Evolutionary conservation across 495 filamentous ascomycete species (phyloP), one percentile per base, ranked within the genome.

Genomic region (Arthonia radiata): DNA sequence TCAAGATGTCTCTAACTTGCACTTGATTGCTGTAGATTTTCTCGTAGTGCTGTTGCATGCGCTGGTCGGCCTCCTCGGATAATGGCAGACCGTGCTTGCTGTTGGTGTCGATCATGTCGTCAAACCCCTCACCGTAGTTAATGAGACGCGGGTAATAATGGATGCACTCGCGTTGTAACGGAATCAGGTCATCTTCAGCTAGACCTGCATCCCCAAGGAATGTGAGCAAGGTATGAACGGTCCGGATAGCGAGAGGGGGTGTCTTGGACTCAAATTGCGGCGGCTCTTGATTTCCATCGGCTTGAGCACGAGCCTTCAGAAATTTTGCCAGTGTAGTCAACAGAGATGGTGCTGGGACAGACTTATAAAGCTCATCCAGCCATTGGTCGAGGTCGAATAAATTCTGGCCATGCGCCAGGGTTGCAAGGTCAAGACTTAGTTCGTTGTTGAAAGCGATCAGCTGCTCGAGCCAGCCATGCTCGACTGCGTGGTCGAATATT

Each of bases 41-140:
- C 46, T 89, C 90, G 46, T 90, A 94, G 26, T 90, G 66, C 31
- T 91, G 77, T 39, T 93, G 80, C 86, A 99, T 99, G 42, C 77
- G 68, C 33, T 63, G 68, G 34, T 89, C 75, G 14, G 82, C 71
- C 13, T 64, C 62, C n/a, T 61, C 54, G 0, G 81, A 68, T 13
- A 99, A 54, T 0, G 61, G 57, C 41, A 94, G 89, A 3, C 70
- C 67, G 24, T 71, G 61, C 33, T 70, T 57, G 17, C 81, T 75
- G 38, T 90, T 86, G 12, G 61, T 58, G 40, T 93, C 74, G 34
- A 91, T 78, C 21, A 86, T 73, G 23, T 83, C 75, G 46, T 92
- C 80, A 33, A 69, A 75, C 5, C 71, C 78, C 50, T 90, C 77
- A 1, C 81, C 83, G 40, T 91, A 91, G 40, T 93, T 94, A 48